Evolutionary conservation across 352 stramenopile genomes (phyloP).

Genomic region (Peronospora belbahrii): DNA sequence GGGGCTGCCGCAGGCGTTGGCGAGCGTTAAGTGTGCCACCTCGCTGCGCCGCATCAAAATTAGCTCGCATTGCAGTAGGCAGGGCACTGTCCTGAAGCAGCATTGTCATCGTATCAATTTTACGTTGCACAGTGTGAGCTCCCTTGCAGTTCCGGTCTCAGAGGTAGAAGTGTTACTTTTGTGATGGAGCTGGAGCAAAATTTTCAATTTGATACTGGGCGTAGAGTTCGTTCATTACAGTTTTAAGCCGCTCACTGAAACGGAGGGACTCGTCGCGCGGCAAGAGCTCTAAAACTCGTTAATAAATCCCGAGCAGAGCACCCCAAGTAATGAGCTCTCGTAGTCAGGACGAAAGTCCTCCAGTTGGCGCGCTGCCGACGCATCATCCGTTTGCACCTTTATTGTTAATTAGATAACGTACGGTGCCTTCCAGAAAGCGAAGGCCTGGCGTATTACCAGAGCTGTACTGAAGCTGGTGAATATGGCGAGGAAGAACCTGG

Average conservation of each 20-base stretch:
- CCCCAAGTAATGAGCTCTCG: too few relatives aligned
- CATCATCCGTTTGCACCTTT: conserved; percentile 78
- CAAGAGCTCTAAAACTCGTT: conserved; percentile 72
- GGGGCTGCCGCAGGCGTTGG: conserved; percentile 44
- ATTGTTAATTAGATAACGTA: conserved; percentile 73
- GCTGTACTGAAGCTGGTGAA: conserved; percentile 28
- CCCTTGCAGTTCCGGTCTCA: too few relatives aligned
- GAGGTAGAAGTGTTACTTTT: too few relatives aligned
- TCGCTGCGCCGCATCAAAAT: conserved; percentile 17
- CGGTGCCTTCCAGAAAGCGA: too few relatives aligned
- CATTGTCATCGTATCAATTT: too few relatives aligned
- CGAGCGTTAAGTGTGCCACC: conserved; percentile 34
- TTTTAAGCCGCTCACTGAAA: conserved; percentile 53
- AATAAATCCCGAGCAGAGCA: conserved; percentile 48
- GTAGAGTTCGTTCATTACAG: conserved; percentile 55
- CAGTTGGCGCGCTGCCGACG: conserved; percentile 62
- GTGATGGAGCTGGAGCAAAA: too few relatives aligned
- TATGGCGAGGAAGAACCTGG: conserved; percentile 50
- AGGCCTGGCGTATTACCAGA: conserved; percentile 10
- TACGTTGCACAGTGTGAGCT: conserved; percentile 73
- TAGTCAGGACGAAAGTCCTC: too few relatives aligned
- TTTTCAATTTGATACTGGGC: too few relatives aligned
- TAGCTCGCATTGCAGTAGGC: conserved; percentile 36
- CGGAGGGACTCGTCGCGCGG: conserved; percentile 46
- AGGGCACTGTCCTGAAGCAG: conserved; percentile 51